Percentiles rank a stretch among this genome's conserved stretches.
These are phyloP conservation scores for Fusarium staphyleae DNA, from an alignment of 2,329 filamentous ascomycete genomes.

Conservation along the genomic window DNA sequence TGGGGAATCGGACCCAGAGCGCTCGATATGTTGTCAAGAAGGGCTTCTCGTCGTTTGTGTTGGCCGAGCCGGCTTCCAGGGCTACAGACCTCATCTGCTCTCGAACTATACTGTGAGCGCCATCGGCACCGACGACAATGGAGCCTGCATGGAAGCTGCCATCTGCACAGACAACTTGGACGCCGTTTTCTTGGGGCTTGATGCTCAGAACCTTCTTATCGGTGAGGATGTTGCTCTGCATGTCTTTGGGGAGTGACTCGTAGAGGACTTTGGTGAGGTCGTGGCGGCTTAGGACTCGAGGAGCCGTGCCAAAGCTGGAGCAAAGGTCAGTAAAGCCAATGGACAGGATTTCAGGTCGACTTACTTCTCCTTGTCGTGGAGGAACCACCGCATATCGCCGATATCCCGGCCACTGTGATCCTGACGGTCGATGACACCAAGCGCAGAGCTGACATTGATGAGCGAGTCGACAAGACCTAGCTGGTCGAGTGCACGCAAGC, in stretches of 20 bases:
- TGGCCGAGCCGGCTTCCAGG: constrained; percentile 11
- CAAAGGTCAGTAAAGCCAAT: too few relatives aligned
- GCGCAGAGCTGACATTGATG: neutral
- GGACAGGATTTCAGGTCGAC: neutral
- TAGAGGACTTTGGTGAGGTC: constrained; percentile 46
- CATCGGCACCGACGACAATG: constrained; percentile 34
- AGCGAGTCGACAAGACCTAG: constrained; percentile 4
- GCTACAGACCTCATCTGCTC: constrained; percentile 41
- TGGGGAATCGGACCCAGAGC: constrained; percentile 47
- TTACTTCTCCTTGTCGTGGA: neutral
- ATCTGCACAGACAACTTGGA: constrained; percentile 27
- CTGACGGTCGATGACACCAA: too few relatives aligned
- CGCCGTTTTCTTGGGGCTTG: neutral
- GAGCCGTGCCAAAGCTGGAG: constrained; percentile 38
- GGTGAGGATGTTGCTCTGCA: constrained; percentile 3
- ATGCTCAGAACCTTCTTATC: constrained; percentile 34
- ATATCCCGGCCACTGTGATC: too few relatives aligned
- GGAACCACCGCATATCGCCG: too few relatives aligned
- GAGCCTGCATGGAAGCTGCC: constrained; percentile 30
- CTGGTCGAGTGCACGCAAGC: constrained; percentile 15
- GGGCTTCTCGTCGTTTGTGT: constrained; percentile 41
- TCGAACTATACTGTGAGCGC: constrained; percentile 26
- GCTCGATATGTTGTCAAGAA: constrained; percentile 44
- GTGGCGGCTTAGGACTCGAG: constrained; percentile 46
- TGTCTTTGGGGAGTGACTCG: constrained; percentile 34